phyloP scores from a whole-genome alignment of 73 alveolate species.

The Durusdinium trenchii region DNA sequence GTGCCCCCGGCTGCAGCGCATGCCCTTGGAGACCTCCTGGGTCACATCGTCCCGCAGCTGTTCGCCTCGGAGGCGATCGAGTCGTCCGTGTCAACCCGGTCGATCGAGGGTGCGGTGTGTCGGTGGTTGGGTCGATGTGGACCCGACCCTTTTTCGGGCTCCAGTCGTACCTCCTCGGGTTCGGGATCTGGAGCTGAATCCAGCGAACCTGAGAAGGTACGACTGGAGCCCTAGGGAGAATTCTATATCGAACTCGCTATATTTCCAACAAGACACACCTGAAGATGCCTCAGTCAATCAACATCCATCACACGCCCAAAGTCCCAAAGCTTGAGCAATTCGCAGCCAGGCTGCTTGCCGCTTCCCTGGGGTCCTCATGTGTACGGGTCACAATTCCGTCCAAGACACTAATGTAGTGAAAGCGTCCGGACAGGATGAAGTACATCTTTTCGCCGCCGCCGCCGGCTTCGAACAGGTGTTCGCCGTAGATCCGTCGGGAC shows the following conservation, averaged over 20 bases:
- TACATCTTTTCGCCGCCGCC: slow-evolving; percentile 24
- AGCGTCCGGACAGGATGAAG: slow-evolving; percentile 32
- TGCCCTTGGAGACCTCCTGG: background rate
- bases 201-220: background rate
- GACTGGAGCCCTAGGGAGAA: background rate
- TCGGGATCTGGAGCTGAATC: background rate
- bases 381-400: too few relatives aligned
- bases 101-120: too few relatives aligned
- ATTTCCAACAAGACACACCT: background rate
- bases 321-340: background rate
- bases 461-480: slow-evolving; percentile 59
- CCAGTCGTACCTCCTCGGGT: background rate
- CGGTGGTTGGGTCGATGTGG: background rate
- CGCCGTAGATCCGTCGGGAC: slow-evolving; percentile 32
- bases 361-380: too few relatives aligned
- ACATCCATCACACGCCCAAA: background rate
- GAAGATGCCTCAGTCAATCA: background rate
- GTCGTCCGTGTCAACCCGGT: background rate
- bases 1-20: background rate
- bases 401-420: slow-evolving; percentile 3
- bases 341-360: background rate
- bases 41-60: background rate
- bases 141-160: background rate
- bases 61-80: background rate
- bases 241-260: background rate